Evolutionary conservation across 352 stramenopile species (phyloP), one percentile per base, ranked within the genome.

Genomic region (Peronospora tabacina): DNA sequence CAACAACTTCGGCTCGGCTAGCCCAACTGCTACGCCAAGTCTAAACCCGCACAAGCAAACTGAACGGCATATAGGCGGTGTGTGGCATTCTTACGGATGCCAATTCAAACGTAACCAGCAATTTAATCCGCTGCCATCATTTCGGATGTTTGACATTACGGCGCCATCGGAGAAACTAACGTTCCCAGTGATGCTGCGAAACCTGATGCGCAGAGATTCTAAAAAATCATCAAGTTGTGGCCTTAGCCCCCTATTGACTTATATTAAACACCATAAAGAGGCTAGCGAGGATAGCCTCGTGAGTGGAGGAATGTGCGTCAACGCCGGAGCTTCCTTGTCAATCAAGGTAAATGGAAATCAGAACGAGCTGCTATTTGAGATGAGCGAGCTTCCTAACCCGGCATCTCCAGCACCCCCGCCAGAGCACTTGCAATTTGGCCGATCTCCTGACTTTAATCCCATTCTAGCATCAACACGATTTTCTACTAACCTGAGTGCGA

Each of bases 111-210:
- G 66, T 39, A 82, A 75, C 26, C 47, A 68, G 8, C 37, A 56
- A 19, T 90, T 90, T 17, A 52, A 67, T 7, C 75, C 79, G 10
- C 62, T 88, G 11, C 79, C 79, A 13, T 63, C 70, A 6, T 88
- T 78, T 54, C 74, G 79, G 0, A 90, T 88, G 79, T 85, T 90
- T 20, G 74, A 90, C 40, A 34, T 74, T n/a, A 72, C 72, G 0
- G 66, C 70, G 7, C 67, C 75, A 11, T 72, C 48, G 1, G 66
- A 69, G 15, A 81, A 73, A 17, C 39, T 75, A 7, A 43, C 49
- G 9, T 85, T 90, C 19, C 79, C 79, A 3, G 62, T 69, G 15
- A 65, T 65, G 3, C 55, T 90, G 15, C 44, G 57, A 2, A 85
- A 85, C 15, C 53, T 86, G 24, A 76, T 88, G 49, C 38, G 24